These are phyloP conservation scores for Xylariales sp. DNA, from an alignment of 2,329 filamentous ascomycete genomes.

Conservation along the genomic window DNA sequence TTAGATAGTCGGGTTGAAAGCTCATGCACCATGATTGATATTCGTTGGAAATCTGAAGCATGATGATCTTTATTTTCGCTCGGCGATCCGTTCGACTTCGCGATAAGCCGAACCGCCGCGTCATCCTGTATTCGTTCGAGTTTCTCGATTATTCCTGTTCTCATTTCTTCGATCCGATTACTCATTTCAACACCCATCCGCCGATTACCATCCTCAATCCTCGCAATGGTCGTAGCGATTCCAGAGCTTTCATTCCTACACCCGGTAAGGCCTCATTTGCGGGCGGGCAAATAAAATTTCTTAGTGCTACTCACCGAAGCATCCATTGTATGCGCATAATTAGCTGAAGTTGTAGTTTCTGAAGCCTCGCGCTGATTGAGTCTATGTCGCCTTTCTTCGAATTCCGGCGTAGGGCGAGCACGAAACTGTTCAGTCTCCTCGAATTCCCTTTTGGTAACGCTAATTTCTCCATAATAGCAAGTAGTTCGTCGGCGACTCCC, in stretches of 20 bases:
- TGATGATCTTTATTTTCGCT: background rate
- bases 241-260: background rate
- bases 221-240: background rate
- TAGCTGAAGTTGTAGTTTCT: constrained; percentile 5
- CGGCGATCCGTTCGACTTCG: background rate
- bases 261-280: background rate
- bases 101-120: no score
- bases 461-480: background rate
- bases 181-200: constrained; percentile 1
- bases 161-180: background rate
- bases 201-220: constrained; percentile 1
- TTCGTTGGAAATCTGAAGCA: background rate
- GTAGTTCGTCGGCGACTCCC: background rate
- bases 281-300: background rate
- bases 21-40: background rate
- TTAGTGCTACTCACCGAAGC: background rate
- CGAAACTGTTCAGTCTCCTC: background rate
- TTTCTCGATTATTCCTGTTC: background rate
- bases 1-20: background rate
- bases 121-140: background rate
- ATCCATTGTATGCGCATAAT: background rate
- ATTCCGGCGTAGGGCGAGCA: background rate
- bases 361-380: background rate
- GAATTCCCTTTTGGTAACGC: background rate
- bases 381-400: background rate